Base-by-base conservation (phyloP, 192 early-diverging fungal genomes). In the Gorgonomyces haynaldii region DNA sequence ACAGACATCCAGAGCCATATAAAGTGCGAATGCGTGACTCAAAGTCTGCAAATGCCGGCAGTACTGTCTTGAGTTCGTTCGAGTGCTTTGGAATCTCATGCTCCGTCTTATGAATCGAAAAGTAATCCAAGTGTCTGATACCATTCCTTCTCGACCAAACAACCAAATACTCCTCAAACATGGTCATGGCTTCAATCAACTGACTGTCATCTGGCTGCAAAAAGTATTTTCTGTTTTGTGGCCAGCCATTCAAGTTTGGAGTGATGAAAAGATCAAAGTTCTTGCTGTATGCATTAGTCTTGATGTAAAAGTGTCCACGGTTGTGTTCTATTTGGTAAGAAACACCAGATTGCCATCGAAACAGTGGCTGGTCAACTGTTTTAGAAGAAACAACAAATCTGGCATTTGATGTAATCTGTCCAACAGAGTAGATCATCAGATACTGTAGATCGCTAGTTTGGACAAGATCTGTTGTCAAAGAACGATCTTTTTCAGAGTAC, bases 111-210 rank as follows among this genome's bases (percentile, higher is more conserved):
- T 13, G 7, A 1, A 15, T 20, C 32, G 39, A 19, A 26, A 65
- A 27, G 21, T 42, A 22, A n/a, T 21, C 27, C 22, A 58, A 28
- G 6, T 20, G 17, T 25, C 64, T 55, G 2, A 54, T 22, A 2
- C 58, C 64, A 41, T 45, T 26, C 6, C 6, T 24, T 12, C 62
- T 49, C 2, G 37, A 15, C 63, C 63, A 70, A 4, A 49, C 20
- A 10, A 68, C 26, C 22, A 67, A 7, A 28, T 59, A 46, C 0
- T 5, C 37, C 6, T 17, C 7, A 22, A 60, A 46, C 19, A 57
- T 30, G 29, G 61, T 61, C 32, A 70, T 37, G 9, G 25, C n/a
- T 39, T 70, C 68, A 42, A 67, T 57, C 16, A 29, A 50, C 49
- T 1, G 17, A 5, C 35, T 4, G 13, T 16, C 9, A 12, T 23